Base-by-base conservation (phyloP, 2,329 filamentous ascomycete species). In the Madurella fahalii region DNA sequence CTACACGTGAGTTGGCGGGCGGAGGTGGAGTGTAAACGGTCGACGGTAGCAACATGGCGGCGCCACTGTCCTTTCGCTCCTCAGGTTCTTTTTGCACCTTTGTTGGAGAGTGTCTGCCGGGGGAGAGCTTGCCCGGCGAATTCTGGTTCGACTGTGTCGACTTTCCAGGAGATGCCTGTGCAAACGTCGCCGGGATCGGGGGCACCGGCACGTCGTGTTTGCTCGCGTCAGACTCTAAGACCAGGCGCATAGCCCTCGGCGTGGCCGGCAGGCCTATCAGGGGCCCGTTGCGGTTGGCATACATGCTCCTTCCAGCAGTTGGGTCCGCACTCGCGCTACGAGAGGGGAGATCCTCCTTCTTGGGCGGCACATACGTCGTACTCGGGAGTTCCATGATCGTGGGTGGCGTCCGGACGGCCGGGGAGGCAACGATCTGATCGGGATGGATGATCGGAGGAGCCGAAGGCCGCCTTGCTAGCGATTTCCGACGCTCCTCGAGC, bases 241-340 rank as follows among this genome's bases (percentile, higher is more conserved):
- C 84, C 1, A 95, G 84, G 17, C 88, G 83, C 91, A 96, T 95
- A 1, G 91, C 91, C 72, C 90, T 86, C 31, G 93, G 92, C 1
- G 92, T 96, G 2, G 91, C 90, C 13, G 93, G 91, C n/a, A 96
- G 79, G 0, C 91, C 92, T 49, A 93, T 80, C 5, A 81, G 78
- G 1, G 80, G 75, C 1, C 69, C 69, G 43, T 56, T 53, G 56
- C 68, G 72, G 49, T 69, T 70, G 13, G 75, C 74, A 58, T 77
- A 78, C 68, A 81, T 79, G 67, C 74, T 77, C 58, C 72, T 71
- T 2, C 75, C 72, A 7, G 73, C 69, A 4, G 72, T 77, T 2
- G 84, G 81, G 57, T 87, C 85, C 1, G 82, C 85, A 8, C 86
- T 89, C 44, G 83, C 81, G 63, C 84, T 86, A 51, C 86, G 79